phyloP scores from a whole-genome alignment of 805 yeast genomes.

The Candida jianshihensis region DNA sequence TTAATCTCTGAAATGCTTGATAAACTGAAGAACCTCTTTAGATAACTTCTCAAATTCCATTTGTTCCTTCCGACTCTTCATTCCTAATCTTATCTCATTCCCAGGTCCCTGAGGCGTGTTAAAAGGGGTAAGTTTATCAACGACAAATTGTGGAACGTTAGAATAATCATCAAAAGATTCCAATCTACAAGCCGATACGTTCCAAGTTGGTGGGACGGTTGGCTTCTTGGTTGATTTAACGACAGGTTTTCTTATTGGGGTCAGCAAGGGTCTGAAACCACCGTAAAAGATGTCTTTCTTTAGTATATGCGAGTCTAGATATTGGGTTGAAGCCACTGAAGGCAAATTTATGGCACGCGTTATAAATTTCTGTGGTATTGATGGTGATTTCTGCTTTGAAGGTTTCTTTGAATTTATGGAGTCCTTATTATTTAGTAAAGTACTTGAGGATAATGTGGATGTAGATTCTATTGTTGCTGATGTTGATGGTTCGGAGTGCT shows the following conservation, averaged over 20 bases:
- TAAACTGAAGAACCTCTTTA: conserved; percentile 17
- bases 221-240: conserved; percentile 12
- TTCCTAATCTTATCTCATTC: conserved; percentile 19
- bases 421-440: neutral
- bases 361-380: conserved; percentile 1
- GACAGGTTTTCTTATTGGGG: conserved; percentile 18
- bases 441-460: neutral
- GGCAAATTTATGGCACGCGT: conserved; percentile 8
- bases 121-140: conserved; percentile 20
- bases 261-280: conserved; percentile 21
- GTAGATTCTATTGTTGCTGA: neutral
- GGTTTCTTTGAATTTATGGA: neutral
- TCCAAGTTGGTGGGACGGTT: conserved; percentile 20
- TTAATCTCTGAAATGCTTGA: conserved; percentile 12
- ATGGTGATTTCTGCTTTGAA: neutral
- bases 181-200: conserved; percentile 18
- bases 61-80: conserved; percentile 17
- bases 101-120: conserved; percentile 18
- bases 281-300: conserved; percentile 17
- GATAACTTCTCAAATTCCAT: conserved; percentile 16
- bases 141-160: conserved; percentile 21
- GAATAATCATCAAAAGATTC: conserved; percentile 19
- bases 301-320: conserved; percentile 14
- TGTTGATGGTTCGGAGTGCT: neutral
- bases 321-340: conserved; percentile 20